These are phyloP conservation scores for Pichia deserticola DNA, from an alignment of 805 yeast genomes.

Conservation along the genomic window DNA sequence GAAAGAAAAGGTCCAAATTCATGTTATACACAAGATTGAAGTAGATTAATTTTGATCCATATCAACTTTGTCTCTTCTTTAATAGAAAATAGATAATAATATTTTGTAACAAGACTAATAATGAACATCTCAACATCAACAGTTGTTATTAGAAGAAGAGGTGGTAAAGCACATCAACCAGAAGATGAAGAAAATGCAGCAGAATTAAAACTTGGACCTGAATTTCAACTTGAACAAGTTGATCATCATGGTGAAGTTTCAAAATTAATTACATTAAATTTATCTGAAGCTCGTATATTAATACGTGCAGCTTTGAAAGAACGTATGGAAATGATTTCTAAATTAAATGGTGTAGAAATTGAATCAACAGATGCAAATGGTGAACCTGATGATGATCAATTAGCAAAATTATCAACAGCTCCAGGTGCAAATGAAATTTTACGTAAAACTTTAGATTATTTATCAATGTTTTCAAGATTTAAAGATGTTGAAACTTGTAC, in stretches of 20 bases:
- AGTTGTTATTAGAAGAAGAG: constrained; percentile 75
- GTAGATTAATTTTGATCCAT: no score
- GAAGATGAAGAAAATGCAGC: constrained; percentile 94
- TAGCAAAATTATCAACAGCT: constrained; percentile 46
- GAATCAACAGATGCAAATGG: constrained; percentile 19
- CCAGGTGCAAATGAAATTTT: constrained; percentile 81
- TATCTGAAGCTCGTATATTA: constrained; percentile 83
- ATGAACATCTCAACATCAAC: constrained; percentile 92
- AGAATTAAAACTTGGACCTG: constrained; percentile 81
- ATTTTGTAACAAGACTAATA: no score
- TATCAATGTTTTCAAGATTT: constrained; percentile 81
- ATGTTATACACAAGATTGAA: no score
- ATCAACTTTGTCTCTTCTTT: no score
- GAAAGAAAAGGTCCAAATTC: no score
- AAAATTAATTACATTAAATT: constrained; percentile 74
- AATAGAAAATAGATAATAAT: no score
- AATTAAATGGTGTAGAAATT: constrained; percentile 28
- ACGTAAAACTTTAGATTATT: constrained; percentile 84
- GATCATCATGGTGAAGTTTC: constrained; percentile 75
- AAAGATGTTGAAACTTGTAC: constrained; percentile 87
- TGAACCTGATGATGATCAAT: constrained; percentile 40
- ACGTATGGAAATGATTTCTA: constrained; percentile 46
- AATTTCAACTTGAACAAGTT: constrained; percentile 73
- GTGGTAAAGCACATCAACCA: constrained; percentile 47
- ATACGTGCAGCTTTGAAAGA: constrained; percentile 86